A percentile compares a stretch with the other conserved stretches of the same genome.
Evolutionary conservation across 306 rosid species (phyloP).

Genomic region (Dicorynia guianensis): DNA sequence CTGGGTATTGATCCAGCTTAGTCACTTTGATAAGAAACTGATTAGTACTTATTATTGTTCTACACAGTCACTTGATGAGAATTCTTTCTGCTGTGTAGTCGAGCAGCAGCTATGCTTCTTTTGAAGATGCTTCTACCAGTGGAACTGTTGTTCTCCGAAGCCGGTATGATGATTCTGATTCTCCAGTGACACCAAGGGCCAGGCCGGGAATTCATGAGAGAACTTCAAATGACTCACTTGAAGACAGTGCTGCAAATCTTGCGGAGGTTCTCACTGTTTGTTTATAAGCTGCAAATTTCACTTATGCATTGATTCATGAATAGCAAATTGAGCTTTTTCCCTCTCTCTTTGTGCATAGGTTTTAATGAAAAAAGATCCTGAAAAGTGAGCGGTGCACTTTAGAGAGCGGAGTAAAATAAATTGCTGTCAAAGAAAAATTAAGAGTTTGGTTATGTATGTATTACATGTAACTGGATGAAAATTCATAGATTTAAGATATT

Average conservation of each 20-base stretch:
- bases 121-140: constrained; percentile 79
- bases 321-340: background rate
- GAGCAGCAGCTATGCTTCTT: constrained; percentile 68
- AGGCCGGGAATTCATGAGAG: constrained; percentile 75
- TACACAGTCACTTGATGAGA: constrained; percentile 40
- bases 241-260: constrained; percentile 90
- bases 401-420: too few relatives aligned
- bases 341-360: background rate
- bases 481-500: too few relatives aligned
- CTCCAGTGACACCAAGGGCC: constrained; percentile 75
- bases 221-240: constrained; percentile 68
- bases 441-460: too few relatives aligned
- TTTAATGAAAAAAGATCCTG: background rate
- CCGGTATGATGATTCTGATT: constrained; percentile 77
- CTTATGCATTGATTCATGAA: background rate
- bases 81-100: constrained; percentile 61
- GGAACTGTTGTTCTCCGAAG: constrained; percentile 89
- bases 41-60: constrained; percentile 27
- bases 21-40: constrained; percentile 6
- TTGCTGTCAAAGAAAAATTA: too few relatives aligned
- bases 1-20: constrained; percentile 57
- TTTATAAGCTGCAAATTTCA: constrained; percentile 13
- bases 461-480: too few relatives aligned
- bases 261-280: constrained; percentile 55
- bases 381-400: too few relatives aligned